Evolutionary conservation across 2,329 filamentous ascomycete species (phyloP), one percentile per base, ranked within the genome.

Genomic region (Fusarium nodosum): DNA sequence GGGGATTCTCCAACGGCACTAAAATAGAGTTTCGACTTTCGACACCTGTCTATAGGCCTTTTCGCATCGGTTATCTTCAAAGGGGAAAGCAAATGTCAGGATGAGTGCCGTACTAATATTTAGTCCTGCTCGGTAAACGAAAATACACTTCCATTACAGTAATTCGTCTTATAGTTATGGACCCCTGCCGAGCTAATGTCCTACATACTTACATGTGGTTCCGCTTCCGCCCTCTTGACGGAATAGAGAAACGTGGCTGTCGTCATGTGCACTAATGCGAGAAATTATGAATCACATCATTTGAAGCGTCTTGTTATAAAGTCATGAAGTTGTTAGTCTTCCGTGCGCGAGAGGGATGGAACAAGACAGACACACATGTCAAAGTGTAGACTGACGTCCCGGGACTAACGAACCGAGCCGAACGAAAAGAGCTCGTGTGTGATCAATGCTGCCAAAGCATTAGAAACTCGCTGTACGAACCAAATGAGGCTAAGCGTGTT

Each of bases 1-100:
- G 44, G 44, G 28, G 48, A 28, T 18, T 12, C 10, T 30, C 22
- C 24, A 52, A 52, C 34, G 24, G 48, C 10, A n/a, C 48, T 26
- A 24, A 39, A 52, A 22, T 52, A 52, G 26, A 52, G 33, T 52
- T 52, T 28, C 12, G 30, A 28, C 48, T 34, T 38, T 28, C 48
- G 24, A n/a, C 33, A 52, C 7, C 48, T 41, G 24, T 28, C n/a
- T 13, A 20, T 36, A 34, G 24, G 18, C 11, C 12, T 18, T 34
- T 20, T 41, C 48, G 48, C 18, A 20, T 28, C 7, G 3, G 15
- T 30, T 52, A 15, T 8, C 48, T 15, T 30, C 34, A 52, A 52
- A 39, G 24, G 33, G 34, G 18, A 52, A 52, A 24, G 34, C 15
- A 36, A 28, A 20, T 7, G 12, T 16, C n/a, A 12, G 13, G 33